Evolutionary conservation across 371 early-diverging fungal genomes (phyloP).

Genomic region (Rhizopus stolonifer): DNA sequence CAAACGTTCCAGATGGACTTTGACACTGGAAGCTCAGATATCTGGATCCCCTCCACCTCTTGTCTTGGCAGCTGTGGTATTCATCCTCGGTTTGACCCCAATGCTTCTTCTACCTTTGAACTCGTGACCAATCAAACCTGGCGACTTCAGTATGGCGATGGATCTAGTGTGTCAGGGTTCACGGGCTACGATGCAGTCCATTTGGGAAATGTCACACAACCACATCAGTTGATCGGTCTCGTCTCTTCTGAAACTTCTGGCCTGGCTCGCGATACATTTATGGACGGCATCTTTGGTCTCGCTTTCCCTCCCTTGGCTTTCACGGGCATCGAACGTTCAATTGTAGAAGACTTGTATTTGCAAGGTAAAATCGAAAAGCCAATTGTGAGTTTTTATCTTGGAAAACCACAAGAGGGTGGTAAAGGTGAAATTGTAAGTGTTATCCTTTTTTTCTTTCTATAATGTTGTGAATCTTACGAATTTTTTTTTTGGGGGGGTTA

Average conservation of each 20-base stretch:
- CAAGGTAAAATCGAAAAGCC: conserved; percentile 24
- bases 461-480: too few relatives aligned
- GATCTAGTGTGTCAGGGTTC: conserved; percentile 47
- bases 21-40: conserved; percentile 59
- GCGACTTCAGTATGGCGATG: conserved; percentile 50
- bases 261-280: conserved; percentile 27
- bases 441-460: neutral
- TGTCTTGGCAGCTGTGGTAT: conserved; percentile 32
- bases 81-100: conserved; percentile 28
- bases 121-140: conserved; percentile 25
- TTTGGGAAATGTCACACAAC: conserved; percentile 29
- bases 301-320: conserved; percentile 44
- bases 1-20: conserved; percentile 53
- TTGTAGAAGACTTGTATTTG: conserved; percentile 26
- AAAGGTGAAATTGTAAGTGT: conserved; percentile 44
- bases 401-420: conserved; percentile 32
- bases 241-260: conserved; percentile 9
- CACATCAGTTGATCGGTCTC: conserved; percentile 29
- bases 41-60: conserved; percentile 45
- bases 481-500: too few relatives aligned
- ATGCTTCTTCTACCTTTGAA: conserved; percentile 20
- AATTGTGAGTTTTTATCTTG: conserved; percentile 37
- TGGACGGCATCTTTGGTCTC: conserved; percentile 62
- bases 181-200: conserved; percentile 44
- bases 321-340: conserved; percentile 28